phyloP scores from a whole-genome alignment of 2,329 filamentous ascomycete species.

The Penicillium nordicum region DNA sequence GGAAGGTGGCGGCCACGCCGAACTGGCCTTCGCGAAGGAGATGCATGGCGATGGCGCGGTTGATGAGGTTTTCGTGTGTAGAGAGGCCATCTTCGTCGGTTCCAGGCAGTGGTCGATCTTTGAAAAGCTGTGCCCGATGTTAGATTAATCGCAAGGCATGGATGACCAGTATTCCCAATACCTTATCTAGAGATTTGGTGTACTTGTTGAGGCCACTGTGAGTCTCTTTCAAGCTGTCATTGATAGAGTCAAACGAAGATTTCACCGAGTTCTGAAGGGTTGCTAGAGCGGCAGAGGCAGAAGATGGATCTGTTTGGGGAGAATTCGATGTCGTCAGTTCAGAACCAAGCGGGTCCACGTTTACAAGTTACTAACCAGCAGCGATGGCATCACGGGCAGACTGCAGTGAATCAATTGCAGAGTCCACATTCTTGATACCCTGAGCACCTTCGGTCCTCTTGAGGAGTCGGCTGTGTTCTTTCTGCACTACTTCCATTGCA shows the following conservation, averaged over 20 bases:
- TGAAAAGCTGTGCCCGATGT: slow-evolving; percentile 54
- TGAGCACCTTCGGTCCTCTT: slow-evolving; percentile 66
- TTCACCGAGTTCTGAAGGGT: slow-evolving; percentile 85
- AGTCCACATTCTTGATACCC: slow-evolving; percentile 75
- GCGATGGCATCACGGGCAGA: slow-evolving; percentile 71
- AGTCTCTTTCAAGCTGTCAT: slow-evolving; percentile 75
- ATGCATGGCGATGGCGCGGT: slow-evolving; percentile 94
- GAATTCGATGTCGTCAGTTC: slow-evolving; percentile 3
- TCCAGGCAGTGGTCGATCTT: slow-evolving; percentile 66
- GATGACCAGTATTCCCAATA: slow-evolving; percentile 33
- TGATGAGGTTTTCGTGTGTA: slow-evolving; percentile 72
- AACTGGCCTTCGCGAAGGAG: slow-evolving; percentile 93
- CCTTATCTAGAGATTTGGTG: slow-evolving; percentile 79
- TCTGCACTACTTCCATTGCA: slow-evolving; percentile 63
- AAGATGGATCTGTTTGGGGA: slow-evolving; percentile 58
- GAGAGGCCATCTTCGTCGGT: slow-evolving; percentile 78
- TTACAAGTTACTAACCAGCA: slow-evolving; percentile 51
- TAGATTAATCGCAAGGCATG: background rate
- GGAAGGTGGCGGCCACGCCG: slow-evolving; percentile 77
- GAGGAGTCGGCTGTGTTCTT: slow-evolving; percentile 70
- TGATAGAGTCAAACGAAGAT: slow-evolving; percentile 73
- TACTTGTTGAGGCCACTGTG: slow-evolving; percentile 80
- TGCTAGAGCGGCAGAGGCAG: slow-evolving; percentile 70
- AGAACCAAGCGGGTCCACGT: slow-evolving; percentile 7
- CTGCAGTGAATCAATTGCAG: slow-evolving; percentile 73